Conservation (phyloP, 2,329 filamentous ascomycete genomes). For the Epichloe scottii region DNA sequence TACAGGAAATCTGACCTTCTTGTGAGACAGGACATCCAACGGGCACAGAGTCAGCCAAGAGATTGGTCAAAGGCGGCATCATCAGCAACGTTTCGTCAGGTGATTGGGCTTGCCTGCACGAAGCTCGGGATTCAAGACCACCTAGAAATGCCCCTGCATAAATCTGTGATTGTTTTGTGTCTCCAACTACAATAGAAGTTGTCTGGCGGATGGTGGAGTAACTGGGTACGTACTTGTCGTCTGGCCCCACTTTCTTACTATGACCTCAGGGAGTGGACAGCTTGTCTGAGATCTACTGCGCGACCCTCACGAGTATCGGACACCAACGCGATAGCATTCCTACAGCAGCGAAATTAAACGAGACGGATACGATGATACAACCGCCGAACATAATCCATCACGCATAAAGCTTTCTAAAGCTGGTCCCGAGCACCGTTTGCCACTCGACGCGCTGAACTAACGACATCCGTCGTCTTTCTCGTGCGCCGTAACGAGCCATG, state of each 20-base stretch:
- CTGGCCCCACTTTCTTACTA: neutral
- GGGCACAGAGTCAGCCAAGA: neutral
- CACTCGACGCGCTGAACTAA: neutral
- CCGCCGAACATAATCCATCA: neutral
- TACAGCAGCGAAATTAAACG: neutral
- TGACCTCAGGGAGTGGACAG: slow-evolving; percentile 3
- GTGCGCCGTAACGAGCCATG: slow-evolving; percentile 14
- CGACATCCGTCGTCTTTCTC: neutral
- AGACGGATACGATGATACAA: neutral
- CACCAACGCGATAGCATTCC: neutral
- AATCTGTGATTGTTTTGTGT: neutral
- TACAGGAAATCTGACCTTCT: neutral
- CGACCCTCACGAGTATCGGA: neutral
- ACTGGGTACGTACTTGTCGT: neutral
- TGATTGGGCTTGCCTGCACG: slow-evolving; percentile 1
- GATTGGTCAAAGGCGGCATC: neutral
- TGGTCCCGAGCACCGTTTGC: neutral
- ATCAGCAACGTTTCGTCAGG: neutral
- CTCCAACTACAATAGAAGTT: too few relatives aligned
- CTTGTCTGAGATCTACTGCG: neutral
- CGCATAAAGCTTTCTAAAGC: neutral
- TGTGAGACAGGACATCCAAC: neutral
- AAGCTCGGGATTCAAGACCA: neutral
- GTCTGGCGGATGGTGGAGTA: neutral
- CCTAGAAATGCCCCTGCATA: neutral